Conservation (phyloP, 345 rosid species). For the Laguncularia racemosa region DNA sequence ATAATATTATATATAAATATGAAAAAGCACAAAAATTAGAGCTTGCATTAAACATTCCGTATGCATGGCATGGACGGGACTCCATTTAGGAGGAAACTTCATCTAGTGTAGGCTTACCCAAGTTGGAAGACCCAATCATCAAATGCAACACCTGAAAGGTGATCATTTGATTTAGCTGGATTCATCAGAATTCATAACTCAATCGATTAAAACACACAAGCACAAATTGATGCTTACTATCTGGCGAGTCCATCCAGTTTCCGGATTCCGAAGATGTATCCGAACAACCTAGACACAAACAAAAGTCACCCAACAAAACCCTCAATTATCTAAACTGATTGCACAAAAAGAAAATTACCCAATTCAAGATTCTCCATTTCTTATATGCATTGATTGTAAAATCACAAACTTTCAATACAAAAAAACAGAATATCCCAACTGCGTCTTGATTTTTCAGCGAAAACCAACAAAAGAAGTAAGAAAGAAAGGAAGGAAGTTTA, state of each 20-base stretch:
- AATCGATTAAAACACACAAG: not conserved
- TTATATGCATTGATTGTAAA: no score
- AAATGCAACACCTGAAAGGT: constrained; percentile 35
- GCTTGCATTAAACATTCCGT: not conserved
- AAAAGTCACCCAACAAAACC: no score
- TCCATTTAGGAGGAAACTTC: not conserved
- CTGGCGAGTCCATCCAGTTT: constrained; percentile 63
- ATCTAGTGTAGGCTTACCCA: constrained; percentile 22
- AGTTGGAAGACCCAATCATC: constrained; percentile 34
- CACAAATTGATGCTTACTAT: constrained; percentile 26
- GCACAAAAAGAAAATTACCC: no score
- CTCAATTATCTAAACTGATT: no score
- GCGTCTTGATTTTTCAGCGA: no score
- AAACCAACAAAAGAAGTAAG: no score
- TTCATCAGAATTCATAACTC: not conserved
- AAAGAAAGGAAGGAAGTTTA: no score
- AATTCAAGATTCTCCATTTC: no score
- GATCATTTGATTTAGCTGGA: not conserved
- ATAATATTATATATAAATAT: no score
- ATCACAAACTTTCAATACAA: no score
- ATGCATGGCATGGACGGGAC: not conserved
- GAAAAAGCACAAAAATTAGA: no score
- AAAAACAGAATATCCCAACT: no score
- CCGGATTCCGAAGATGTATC: constrained; percentile 44
- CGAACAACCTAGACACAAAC: constrained; percentile 34